phyloP scores from a whole-genome alignment of 192 early-diverging fungal genomes.

The Entomortierella beljakovae region DNA sequence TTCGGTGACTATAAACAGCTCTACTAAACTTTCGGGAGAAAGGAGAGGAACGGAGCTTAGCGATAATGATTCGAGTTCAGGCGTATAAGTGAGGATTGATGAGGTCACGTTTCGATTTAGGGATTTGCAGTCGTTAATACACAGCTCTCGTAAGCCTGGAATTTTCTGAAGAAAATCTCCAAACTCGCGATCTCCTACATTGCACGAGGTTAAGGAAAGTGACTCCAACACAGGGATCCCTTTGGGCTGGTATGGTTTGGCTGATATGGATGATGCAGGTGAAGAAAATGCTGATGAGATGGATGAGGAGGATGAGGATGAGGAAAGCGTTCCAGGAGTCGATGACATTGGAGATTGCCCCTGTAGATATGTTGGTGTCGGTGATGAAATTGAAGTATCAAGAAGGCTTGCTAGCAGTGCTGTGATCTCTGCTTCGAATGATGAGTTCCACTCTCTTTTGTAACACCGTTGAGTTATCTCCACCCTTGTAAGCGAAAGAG shows the following conservation, averaged over 20 bases:
- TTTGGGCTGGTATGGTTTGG: not conserved
- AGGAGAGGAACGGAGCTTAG: constrained; percentile 28
- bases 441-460: constrained; percentile 10
- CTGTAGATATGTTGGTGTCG: constrained; percentile 1
- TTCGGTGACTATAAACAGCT: constrained; percentile 11
- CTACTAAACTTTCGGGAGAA: constrained; percentile 2
- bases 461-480: constrained; percentile 24
- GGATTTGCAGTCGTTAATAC: constrained; percentile 26
- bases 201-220: constrained; percentile 24
- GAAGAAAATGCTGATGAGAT: constrained; percentile 10
- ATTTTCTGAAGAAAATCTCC: constrained; percentile 16
- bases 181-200: constrained; percentile 28
- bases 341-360: no score
- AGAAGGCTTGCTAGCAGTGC: constrained; percentile 26
- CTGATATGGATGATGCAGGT: not conserved
- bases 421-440: constrained; percentile 12
- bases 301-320: constrained; percentile 14
- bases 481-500: constrained; percentile 19
- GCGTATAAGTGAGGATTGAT: constrained; percentile 26
- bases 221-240: constrained; percentile 13
- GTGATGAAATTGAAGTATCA: not conserved
- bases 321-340: not conserved
- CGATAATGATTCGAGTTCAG: constrained; percentile 29
- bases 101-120: constrained; percentile 2
- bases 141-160: constrained; percentile 20